Base-by-base conservation (phyloP, 2,329 filamentous ascomycete species). In the Teratosphaeria destructans region DNA sequence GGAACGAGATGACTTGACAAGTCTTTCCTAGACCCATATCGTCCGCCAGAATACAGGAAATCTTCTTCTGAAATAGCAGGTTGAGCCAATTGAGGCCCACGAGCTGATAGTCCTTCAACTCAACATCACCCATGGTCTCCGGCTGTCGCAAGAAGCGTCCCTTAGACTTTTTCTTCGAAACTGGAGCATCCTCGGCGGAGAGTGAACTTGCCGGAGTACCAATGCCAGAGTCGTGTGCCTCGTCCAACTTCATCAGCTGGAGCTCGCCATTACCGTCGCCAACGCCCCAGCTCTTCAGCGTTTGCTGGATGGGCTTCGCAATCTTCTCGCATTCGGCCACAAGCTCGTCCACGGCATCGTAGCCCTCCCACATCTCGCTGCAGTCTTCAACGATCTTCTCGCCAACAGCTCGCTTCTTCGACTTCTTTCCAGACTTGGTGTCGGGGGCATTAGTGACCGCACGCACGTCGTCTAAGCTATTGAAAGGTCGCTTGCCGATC, bases 1-100 rank as follows among this genome's bases (percentile, higher is more conserved):
- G 81, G 68, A 99, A 90, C 0, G 90, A 86, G 66, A 99, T 96
- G 62, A 97, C 90, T 70, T 99, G 93, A 67, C 91, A 96, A 0
- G 94, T 99, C 79, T 99, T 99, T 54, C 94, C 94, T 49, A 84
- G 68, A 57, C 89, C 94, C 94, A 99, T 99, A 71, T 99, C 94
- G 71, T 99, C 94, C 1, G 94, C 94, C 19, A 99, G 79, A 59
- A 99, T 97, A 63, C 91, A 93, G 54, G 90, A 93, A 57, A 95
- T 82, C 32, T 85, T 81, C 60, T 89, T 85, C 57, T 86, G 81
- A 76, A 90, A 95, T 14, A 99, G 81, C 54, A 97, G 76, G 59
- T 86, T 85, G 69, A 99, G 82, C 94, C 94, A 99, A 71, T 97
- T 97, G 57, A 99, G 81, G 3, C 94, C 94, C 34, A 95, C 90